A percentile compares a stretch with the other conserved stretches of the same genome.
Evolutionary conservation across 2,329 filamentous ascomycete species (phyloP).

Genomic region (Trichothecium sympodiale): DNA sequence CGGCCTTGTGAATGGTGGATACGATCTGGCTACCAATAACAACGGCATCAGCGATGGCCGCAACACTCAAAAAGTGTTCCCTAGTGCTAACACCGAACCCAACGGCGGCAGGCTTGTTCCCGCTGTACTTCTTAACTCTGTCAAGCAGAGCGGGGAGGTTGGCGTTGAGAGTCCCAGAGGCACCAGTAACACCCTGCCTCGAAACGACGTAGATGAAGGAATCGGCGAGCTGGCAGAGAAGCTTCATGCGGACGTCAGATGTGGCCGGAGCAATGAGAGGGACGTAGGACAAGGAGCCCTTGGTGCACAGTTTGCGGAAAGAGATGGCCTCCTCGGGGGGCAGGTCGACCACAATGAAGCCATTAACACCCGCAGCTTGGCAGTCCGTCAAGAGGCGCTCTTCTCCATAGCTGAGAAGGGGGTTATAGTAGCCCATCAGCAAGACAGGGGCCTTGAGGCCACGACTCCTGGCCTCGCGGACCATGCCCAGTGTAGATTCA

Average conservation of each 20-base stretch:
- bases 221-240: conserved; percentile 92
- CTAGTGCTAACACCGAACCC: conserved; percentile 94
- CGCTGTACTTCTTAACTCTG: conserved; percentile 85
- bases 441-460: conserved; percentile 76
- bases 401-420: conserved; percentile 86
- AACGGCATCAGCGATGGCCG: conserved; percentile 78
- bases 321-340: conserved; percentile 91
- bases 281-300: conserved; percentile 79
- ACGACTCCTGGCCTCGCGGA: conserved; percentile 64
- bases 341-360: conserved; percentile 93
- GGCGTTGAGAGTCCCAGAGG: conserved; percentile 69
- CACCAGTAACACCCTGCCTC: conserved; percentile 91
- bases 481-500: conserved; percentile 67
- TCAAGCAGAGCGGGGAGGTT: conserved; percentile 72
- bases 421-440: conserved; percentile 99
- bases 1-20: conserved; percentile 48
- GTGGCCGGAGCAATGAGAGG: conserved; percentile 94
- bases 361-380: conserved; percentile 76
- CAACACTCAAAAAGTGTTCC: conserved; percentile 84
- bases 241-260: conserved; percentile 84
- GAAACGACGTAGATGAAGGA: conserved; percentile 99
- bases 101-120: conserved; percentile 80
- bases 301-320: conserved; percentile 76
- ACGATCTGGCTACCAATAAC: conserved; percentile 96
- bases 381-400: conserved; percentile 78